A percentile compares a stretch with the other conserved stretches of the same genome.
These are phyloP conservation scores for Plasmodium sp. DNA, from an alignment of 169 alveolate genomes.

Conservation along the genomic window DNA sequence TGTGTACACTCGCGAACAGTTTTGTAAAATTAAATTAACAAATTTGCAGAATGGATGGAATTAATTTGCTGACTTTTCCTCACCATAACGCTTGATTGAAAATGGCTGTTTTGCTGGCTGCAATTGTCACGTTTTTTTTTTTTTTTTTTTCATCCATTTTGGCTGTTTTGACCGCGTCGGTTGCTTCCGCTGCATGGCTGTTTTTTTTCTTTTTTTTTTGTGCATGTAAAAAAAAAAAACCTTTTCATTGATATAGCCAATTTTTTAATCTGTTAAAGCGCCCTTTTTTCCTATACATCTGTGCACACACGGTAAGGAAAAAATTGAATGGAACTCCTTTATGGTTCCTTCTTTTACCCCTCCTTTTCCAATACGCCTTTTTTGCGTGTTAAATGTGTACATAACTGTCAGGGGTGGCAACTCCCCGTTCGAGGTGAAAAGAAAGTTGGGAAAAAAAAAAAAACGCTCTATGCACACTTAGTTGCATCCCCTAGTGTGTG, in stretches of 20 bases:
- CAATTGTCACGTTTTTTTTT: not conserved
- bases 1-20: not conserved
- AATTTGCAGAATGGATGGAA: not conserved
- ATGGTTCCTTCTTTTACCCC: not conserved
- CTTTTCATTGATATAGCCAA: conserved; percentile 31
- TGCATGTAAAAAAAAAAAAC: conserved; percentile 18
- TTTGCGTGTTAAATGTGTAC: not conserved
- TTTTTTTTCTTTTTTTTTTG: conserved; percentile 13
- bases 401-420: conserved; percentile 7
- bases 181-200: not conserved
- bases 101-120: not conserved
- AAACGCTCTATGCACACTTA: not conserved
- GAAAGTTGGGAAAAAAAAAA: not conserved
- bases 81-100: not conserved
- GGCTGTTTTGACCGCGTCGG: not conserved
- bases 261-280: not conserved
- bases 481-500: conserved; percentile 9
- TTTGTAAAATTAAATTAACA: conserved; percentile 16
- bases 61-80: conserved; percentile 4
- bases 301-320: conserved; percentile 12
- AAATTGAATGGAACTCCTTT: not conserved
- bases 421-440: not conserved
- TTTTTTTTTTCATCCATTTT: not conserved
- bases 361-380: not conserved
- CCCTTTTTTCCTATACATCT: not conserved